These are phyloP conservation scores for Arthrobotrys sphaeroides DNA, from an alignment of 2,329 filamentous ascomycete genomes.

Conservation along the genomic window DNA sequence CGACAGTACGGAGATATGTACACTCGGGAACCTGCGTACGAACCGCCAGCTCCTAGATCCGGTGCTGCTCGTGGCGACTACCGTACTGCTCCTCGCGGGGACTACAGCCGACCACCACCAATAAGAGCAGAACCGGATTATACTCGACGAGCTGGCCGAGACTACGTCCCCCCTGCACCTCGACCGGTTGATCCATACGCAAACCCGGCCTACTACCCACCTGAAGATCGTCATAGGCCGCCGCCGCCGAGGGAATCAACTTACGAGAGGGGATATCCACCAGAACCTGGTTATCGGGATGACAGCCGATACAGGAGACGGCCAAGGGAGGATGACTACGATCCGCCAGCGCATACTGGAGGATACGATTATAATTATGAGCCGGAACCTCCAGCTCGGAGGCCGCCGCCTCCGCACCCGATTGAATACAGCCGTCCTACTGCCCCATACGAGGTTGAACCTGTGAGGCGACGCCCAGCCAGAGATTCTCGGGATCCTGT, in stretches of 20 bases:
- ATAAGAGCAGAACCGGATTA: constrained; percentile 26
- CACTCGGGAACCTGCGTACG: constrained; percentile 14
- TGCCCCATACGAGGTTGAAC: constrained; percentile 1
- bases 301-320: constrained; percentile 25
- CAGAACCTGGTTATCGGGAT: constrained; percentile 35
- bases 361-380: constrained; percentile 25
- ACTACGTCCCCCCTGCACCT: constrained; percentile 26
- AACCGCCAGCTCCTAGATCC: constrained; percentile 18
- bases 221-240: constrained; percentile 14
- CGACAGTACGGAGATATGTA: constrained; percentile 8
- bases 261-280: constrained; percentile 20
- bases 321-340: constrained; percentile 34
- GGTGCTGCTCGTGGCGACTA: constrained; percentile 40
- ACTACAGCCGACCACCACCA: constrained; percentile 3
- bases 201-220: constrained; percentile 33
- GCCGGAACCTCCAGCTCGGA: constrained; percentile 27
- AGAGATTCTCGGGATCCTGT: constrained; percentile 25
- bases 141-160: constrained; percentile 10
- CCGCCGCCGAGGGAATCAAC: constrained; percentile 25
- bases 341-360: neutral
- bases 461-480: neutral
- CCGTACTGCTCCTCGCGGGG: too few species aligned
- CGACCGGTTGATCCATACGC: constrained; percentile 35
- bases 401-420: constrained; percentile 17
- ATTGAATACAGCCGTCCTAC: constrained; percentile 15